A percentile compares a stretch with the other conserved stretches of the same genome.
These are phyloP conservation scores for Glutinoglossum americanum DNA, from an alignment of 495 filamentous ascomycete genomes.

Conservation along the genomic window DNA sequence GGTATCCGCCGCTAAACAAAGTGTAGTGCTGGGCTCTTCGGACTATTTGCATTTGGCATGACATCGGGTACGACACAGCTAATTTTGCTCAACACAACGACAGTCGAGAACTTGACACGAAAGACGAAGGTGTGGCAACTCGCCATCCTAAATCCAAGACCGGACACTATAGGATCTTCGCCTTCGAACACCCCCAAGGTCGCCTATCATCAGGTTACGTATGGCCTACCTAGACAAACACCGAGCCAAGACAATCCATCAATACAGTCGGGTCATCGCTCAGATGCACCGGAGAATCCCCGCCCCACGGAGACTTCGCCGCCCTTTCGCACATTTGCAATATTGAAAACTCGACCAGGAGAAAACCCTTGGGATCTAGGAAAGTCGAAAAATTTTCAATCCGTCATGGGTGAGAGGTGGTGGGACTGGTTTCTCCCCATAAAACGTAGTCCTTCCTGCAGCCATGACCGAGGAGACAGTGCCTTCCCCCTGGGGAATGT, in stretches of 20 bases:
- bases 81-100: conserved; percentile 49
- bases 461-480: conserved; percentile 25
- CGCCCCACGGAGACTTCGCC: neutral
- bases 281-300: conserved; percentile 6
- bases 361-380: conserved; percentile 67
- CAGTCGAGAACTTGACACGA: conserved; percentile 52
- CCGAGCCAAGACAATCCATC: neutral
- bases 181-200: neutral
- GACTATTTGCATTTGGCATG: conserved; percentile 57
- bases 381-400: conserved; percentile 40
- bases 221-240: neutral
- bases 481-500: conserved; percentile 29
- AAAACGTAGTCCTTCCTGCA: conserved; percentile 37
- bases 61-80: conserved; percentile 44
- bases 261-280: neutral
- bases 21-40: conserved; percentile 41
- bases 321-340: conserved; percentile 42
- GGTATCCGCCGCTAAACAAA: conserved; percentile 5
- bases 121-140: conserved; percentile 43
- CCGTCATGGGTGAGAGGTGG: conserved; percentile 48
- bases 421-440: conserved; percentile 58
- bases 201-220: neutral
- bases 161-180: neutral
- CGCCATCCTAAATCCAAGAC: conserved; percentile 44
- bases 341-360: conserved; percentile 47